Conservation (phyloP, 2,329 filamentous ascomycete species). For the Aspergillus chevalieri region DNA sequence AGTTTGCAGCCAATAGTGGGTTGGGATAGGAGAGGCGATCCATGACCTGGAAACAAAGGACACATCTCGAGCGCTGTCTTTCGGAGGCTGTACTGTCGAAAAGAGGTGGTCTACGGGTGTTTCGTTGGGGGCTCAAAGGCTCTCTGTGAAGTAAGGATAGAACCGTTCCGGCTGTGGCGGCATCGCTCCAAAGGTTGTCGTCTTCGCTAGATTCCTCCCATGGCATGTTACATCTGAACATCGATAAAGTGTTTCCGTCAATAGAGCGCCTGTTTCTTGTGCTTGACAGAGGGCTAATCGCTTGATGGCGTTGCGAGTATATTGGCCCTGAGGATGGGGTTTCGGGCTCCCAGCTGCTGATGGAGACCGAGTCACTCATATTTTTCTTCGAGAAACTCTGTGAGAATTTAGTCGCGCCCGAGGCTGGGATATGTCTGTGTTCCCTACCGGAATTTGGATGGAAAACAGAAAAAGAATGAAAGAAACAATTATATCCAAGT, state of each 20-base stretch:
- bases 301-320: background rate
- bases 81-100: background rate
- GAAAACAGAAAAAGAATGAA: no score
- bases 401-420: background rate
- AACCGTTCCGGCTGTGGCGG: slow-evolving; percentile 10
- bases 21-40: slow-evolving; percentile 6
- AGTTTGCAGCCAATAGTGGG: slow-evolving; percentile 9
- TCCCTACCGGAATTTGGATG: no score
- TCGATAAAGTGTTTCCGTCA: background rate
- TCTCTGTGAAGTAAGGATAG: slow-evolving; percentile 13
- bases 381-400: background rate
- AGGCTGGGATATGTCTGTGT: background rate
- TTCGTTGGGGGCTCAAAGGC: background rate
- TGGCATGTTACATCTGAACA: background rate
- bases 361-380: background rate
- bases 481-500: no score
- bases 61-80: slow-evolving; percentile 3
- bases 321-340: background rate
- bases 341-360: background rate
- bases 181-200: slow-evolving; percentile 11
- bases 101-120: background rate
- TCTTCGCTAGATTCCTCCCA: background rate
- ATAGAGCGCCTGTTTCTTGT: background rate
- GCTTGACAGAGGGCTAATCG: background rate
- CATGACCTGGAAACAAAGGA: slow-evolving; percentile 8